Base-by-base conservation (phyloP, 1,284 basidiomycete species). In the Ustilago shanxiensis region DNA sequence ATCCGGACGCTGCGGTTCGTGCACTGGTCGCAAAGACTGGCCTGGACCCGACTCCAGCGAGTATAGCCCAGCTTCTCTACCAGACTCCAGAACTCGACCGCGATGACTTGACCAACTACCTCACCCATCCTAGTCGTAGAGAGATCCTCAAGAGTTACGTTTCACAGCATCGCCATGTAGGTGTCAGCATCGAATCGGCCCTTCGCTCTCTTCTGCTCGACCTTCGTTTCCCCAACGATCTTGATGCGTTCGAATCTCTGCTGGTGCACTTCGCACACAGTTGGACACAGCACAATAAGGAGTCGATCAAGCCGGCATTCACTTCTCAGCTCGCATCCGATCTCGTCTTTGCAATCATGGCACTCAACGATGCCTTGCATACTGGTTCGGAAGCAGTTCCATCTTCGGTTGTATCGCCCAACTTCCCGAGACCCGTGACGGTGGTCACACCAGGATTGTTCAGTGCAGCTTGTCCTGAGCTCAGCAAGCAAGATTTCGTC, bases 171-270 rank as follows among this genome's bases (percentile, higher is more conserved):
- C 91, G 93, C 18, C 93, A 97, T 82, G 88, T 89, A 0, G 92
- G 93, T 2, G 88, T 97, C 49, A 89, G 93, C 69, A 91, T 98
- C 74, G 95, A 98, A 87, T 91, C 92, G 66, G 94, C 95, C 4
- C 88, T 99, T 62, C 91, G 97, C 44, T 90, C 92, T 55, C 95
- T 98, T 87, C 87, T 98, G 63, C 90, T 95, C 8, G 81, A 80
- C 47, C n/a, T 81, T 91, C 94, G 24, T 86, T 98, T 60, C 89
- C 92, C 80, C 86, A 94, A 39, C 91, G 93, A 16, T 85, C 88
- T 90, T 2, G 89, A 90, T 69, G 88, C 93, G 1, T 89, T 93
- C 41, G 95, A 98, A 85, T 84, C 86, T 26, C 79, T 90, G 24
- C 86, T 91, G 29, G 77, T 86, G 20, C 90, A 92, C 11, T 95